These are phyloP conservation scores for Fagopyrum homotropicum DNA, from an alignment of 148 eudicot species.

Conservation along the genomic window DNA sequence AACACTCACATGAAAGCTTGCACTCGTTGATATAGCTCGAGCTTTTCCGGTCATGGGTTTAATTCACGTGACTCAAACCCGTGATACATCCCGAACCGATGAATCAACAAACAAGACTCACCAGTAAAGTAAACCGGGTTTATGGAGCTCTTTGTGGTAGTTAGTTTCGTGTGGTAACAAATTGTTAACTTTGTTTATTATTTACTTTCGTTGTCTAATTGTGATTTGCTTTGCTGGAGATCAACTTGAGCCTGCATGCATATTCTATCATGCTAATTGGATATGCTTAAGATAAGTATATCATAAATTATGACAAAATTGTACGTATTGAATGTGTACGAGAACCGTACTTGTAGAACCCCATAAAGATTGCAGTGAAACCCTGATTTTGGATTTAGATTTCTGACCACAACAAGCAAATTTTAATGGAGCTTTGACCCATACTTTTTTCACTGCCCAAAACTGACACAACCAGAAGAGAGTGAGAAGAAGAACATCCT, in stretches of 20 bases:
- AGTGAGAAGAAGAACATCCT: background rate
- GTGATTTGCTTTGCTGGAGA: background rate
- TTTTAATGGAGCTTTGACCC: conserved; percentile 6
- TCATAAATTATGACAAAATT: background rate
- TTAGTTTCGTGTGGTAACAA: too few relatives aligned
- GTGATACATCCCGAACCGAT: too few relatives aligned
- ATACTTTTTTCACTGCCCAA: background rate
- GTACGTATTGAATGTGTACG: background rate
- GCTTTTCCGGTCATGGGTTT: too few relatives aligned
- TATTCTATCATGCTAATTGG: background rate
- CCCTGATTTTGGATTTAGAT: conserved; percentile 6
- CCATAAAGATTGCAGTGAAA: conserved; percentile 2
- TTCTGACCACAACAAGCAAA: conserved; percentile 5
- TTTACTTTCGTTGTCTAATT: background rate
- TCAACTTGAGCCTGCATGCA: background rate
- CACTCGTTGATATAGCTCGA: too few relatives aligned
- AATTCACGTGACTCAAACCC: too few relatives aligned
- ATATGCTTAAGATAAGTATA: background rate
- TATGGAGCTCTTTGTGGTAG: background rate
- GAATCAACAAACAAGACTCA: too few relatives aligned
- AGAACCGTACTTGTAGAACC: conserved; percentile 9
- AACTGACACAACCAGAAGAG: background rate
- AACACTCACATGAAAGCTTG: too few relatives aligned
- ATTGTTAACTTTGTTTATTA: background rate
- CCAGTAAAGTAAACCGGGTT: too few relatives aligned